Conservation (phyloP, 1,139 yeast genomes). For the Saccharomyces hybrid region DNA sequence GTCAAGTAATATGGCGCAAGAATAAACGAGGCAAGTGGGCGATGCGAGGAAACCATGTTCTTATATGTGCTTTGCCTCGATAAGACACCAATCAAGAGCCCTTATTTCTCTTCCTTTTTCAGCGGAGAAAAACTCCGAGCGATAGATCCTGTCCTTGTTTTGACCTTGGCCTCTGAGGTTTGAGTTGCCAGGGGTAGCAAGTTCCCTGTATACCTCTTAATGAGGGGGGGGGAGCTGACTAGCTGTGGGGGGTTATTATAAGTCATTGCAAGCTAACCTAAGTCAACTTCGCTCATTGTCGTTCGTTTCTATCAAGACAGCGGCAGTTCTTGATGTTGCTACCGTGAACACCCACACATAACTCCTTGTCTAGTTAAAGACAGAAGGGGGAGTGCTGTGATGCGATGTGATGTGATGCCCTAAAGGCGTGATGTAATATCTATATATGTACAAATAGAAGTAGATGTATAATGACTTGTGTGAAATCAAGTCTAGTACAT, state of each 20-base stretch:
- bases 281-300: neutral
- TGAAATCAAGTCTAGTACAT: neutral
- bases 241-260: neutral
- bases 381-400: neutral
- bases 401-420: neutral
- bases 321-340: no score
- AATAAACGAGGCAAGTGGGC: neutral
- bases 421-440: neutral
- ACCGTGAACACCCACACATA: neutral
- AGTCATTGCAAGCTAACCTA: neutral
- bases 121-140: neutral
- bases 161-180: neutral
- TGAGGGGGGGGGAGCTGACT: neutral
- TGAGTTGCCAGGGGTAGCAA: neutral
- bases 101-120: neutral
- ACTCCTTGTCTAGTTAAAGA: neutral
- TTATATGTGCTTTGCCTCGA: neutral
- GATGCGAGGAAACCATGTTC: neutral
- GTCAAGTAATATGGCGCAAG: neutral
- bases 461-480: neutral
- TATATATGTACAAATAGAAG: neutral
- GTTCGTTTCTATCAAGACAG: no score
- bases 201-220: neutral
- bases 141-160: neutral
- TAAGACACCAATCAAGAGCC: neutral